Evolutionary conservation across 768 basidiomycete genomes (phyloP).

Genomic region (Panaeolus cyanescens): DNA sequence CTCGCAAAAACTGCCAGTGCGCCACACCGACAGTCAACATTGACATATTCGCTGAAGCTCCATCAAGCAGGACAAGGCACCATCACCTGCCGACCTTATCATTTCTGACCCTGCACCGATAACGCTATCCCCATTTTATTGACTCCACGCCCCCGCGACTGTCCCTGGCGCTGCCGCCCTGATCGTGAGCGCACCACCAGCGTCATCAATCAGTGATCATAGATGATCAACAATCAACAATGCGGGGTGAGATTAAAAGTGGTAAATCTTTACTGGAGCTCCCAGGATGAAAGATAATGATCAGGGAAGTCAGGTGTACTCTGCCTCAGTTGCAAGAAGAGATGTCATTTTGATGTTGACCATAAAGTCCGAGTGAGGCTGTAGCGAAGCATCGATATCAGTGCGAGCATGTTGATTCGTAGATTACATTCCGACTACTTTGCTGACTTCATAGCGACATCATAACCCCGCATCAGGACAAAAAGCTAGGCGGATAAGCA

Average conservation of each 20-base stretch:
- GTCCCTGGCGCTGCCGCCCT: conserved; percentile 2
- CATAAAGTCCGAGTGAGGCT: no score
- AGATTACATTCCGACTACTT: background rate
- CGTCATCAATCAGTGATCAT: background rate
- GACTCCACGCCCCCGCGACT: background rate
- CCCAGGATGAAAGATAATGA: background rate
- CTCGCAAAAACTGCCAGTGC: background rate
- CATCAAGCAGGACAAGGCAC: no score
- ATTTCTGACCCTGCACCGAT: background rate
- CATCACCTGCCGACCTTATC: background rate
- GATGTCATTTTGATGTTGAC: no score
- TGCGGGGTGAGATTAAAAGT: background rate
- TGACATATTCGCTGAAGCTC: no score
- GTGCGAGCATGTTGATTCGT: no score
- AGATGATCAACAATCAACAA: background rate
- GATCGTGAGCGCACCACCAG: conserved; percentile 1
- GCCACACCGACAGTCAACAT: no score
- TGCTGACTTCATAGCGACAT: background rate
- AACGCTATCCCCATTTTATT: background rate
- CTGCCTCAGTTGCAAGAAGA: no score
- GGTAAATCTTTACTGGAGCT: background rate
- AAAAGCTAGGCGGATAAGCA: background rate
- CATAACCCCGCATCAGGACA: background rate
- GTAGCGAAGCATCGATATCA: no score
- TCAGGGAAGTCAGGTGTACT: background rate